These are phyloP conservation scores for Trametopsis cervina DNA, from an alignment of 768 basidiomycete genomes.

Conservation along the genomic window DNA sequence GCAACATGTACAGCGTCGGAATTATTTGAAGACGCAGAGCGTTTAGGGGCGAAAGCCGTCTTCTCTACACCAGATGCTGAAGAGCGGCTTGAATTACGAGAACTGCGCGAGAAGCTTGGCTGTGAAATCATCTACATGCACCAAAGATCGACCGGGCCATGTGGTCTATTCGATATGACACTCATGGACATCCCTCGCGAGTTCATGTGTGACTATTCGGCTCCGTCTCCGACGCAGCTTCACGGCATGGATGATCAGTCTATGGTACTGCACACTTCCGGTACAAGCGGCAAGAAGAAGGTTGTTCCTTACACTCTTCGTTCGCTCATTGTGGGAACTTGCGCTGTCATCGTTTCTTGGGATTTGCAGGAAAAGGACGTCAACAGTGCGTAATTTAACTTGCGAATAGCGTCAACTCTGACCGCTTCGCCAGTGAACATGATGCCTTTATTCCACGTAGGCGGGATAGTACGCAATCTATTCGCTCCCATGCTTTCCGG, in stretches of 20 bases:
- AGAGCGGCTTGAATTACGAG: conserved; percentile 30
- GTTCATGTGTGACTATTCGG: conserved; percentile 3
- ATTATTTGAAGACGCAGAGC: conserved; percentile 34
- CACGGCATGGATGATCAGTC: conserved; percentile 39
- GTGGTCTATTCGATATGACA: conserved; percentile 13
- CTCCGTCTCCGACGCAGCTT: conserved; percentile 21
- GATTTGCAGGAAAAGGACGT: conserved; percentile 32
- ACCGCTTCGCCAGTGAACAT: conserved; percentile 15
- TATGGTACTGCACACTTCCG: conserved; percentile 53
- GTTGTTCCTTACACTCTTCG: conserved; percentile 37
- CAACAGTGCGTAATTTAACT: conserved; percentile 31
- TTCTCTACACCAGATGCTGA: conserved; percentile 34
- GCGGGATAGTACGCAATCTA: conserved; percentile 52
- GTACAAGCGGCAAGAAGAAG: conserved; percentile 51
- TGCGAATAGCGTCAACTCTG: conserved; percentile 25
- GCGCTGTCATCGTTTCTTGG: conserved; percentile 39
- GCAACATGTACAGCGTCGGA: conserved; percentile 38
- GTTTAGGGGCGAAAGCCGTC: conserved; percentile 34
- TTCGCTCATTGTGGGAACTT: conserved; percentile 37
- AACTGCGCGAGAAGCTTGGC: conserved; percentile 28
- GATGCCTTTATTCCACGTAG: conserved; percentile 53
- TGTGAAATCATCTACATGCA: conserved; percentile 31
- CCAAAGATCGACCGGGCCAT: conserved; percentile 5
- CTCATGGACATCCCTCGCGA: conserved; percentile 11
- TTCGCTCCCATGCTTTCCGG: conserved; percentile 52